Evolutionary conservation across 1,139 yeast genomes (phyloP).

Genomic region (Protomyces gravidus): DNA sequence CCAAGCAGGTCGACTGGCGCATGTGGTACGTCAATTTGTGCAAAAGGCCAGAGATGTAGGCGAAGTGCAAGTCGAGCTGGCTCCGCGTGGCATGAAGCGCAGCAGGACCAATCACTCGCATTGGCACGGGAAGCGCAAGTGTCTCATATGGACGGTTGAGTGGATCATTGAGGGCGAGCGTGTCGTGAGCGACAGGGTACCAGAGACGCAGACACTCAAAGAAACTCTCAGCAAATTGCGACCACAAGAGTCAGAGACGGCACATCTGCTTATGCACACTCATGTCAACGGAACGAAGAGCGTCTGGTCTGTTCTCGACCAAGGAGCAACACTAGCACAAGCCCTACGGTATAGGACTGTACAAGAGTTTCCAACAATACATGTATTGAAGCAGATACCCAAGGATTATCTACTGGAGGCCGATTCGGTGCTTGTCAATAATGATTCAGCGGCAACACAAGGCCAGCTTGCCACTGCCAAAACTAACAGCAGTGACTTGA

Average conservation of each 20-base stretch:
- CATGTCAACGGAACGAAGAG: slow-evolving; percentile 5
- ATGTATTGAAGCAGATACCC: slow-evolving; percentile 1
- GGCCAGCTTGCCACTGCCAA: not conserved
- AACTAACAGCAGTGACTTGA: not conserved
- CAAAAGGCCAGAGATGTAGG: slow-evolving; percentile 40
- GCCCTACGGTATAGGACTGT: slow-evolving; percentile 22
- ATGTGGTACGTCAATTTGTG: slow-evolving; percentile 22
- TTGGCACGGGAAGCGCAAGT: slow-evolving; percentile 61
- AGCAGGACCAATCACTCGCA: slow-evolving; percentile 63
- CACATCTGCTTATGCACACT: not conserved
- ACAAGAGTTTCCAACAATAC: slow-evolving; percentile 23
- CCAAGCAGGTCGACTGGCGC: slow-evolving; percentile 34
- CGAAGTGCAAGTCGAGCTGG: slow-evolving; percentile 51
- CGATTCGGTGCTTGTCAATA: not conserved
- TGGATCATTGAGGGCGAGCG: slow-evolving; percentile 18
- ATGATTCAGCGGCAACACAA: not conserved
- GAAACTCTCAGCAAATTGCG: slow-evolving; percentile 4
- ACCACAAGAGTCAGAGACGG: not conserved
- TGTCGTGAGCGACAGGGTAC: slow-evolving; percentile 15
- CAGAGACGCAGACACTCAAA: slow-evolving; percentile 7
- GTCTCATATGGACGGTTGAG: slow-evolving; percentile 76
- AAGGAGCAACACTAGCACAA: not conserved
- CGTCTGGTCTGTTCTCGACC: slow-evolving; percentile 2
- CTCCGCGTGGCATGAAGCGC: slow-evolving; percentile 77
- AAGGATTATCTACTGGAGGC: slow-evolving; percentile 1